phyloP scores from a whole-genome alignment of 2,329 filamentous ascomycete species.

The Mycosphaerella sp. region DNA sequence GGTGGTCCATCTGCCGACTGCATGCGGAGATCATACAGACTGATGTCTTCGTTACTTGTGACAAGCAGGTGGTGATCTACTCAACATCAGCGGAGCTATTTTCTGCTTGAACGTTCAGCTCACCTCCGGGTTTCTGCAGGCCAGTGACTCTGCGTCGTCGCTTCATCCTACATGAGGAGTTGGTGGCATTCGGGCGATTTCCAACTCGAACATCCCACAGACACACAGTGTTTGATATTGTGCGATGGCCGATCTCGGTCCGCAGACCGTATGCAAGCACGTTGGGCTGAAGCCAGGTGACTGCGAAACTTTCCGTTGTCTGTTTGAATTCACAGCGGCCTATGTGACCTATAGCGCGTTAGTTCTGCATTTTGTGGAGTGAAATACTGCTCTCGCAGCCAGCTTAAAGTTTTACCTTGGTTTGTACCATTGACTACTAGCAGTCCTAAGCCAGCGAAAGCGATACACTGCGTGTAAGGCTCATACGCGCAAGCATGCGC shows the following conservation, averaged over 20 bases:
- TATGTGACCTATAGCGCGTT: not conserved
- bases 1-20: constrained; percentile 3
- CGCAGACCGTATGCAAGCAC: constrained; percentile 12
- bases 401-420: not conserved
- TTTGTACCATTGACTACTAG: not conserved
- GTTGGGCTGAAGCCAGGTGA: constrained; percentile 11
- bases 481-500: constrained; percentile 13
- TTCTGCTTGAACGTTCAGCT: not conserved
- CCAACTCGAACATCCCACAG: constrained; percentile 19
- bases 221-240: constrained; percentile 6
- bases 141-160: constrained; percentile 11
- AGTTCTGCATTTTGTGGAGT: not conserved
- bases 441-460: constrained; percentile 3
- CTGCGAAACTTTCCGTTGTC: constrained; percentile 9
- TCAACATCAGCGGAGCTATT: not conserved
- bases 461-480: not conserved
- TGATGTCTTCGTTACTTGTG: constrained; percentile 18
- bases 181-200: not conserved
- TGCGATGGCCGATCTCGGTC: not conserved
- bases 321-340: constrained; percentile 3
- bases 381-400: not conserved
- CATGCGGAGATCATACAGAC: constrained; percentile 19
- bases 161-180: constrained; percentile 8
- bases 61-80: constrained; percentile 14
- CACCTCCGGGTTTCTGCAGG: constrained; percentile 6